Percentiles rank a stretch among this genome's conserved stretches.
These are phyloP conservation scores for Leptosphaerulina australis DNA, from an alignment of 2,329 filamentous ascomycete genomes.

Conservation along the genomic window DNA sequence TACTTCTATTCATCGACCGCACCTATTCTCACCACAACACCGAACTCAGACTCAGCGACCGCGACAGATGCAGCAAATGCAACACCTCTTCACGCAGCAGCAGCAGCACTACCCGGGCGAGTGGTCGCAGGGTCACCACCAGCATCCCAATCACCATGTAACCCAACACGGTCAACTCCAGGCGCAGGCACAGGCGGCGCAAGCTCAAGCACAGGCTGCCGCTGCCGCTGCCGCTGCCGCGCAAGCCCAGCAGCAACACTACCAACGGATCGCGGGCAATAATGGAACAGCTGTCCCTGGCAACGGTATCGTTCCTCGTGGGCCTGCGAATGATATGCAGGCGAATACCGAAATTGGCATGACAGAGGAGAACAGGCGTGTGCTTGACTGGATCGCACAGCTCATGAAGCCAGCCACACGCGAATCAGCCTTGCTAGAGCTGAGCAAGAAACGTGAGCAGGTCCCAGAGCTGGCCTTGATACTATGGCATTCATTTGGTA, in stretches of 20 bases:
- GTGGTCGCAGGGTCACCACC: constrained; percentile 57
- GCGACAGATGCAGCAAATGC: constrained; percentile 50
- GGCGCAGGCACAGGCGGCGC: constrained; percentile 55
- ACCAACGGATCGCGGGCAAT: constrained; percentile 73
- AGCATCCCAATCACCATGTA: constrained; percentile 49
- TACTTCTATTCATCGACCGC: constrained; percentile 12
- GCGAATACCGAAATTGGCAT: constrained; percentile 57
- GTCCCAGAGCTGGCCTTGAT: constrained; percentile 95
- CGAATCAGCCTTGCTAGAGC: constrained; percentile 88
- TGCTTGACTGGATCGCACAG: constrained; percentile 92
- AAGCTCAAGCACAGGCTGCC: constrained; percentile 58
- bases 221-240: constrained; percentile 61
- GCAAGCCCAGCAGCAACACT: constrained; percentile 62
- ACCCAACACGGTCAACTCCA: constrained; percentile 49
- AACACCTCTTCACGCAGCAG: constrained; percentile 68
- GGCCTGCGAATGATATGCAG: constrained; percentile 49
- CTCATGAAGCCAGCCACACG: constrained; percentile 84
- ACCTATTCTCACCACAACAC: constrained; percentile 13
- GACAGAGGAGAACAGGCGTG: constrained; percentile 88
- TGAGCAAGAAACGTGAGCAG: constrained; percentile 98
- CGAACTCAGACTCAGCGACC: constrained; percentile 17
- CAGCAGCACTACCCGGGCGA: constrained; percentile 65
- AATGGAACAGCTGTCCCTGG: constrained; percentile 59
- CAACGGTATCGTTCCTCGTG: constrained; percentile 45
- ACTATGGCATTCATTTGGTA: constrained; percentile 98